These are phyloP conservation scores for Calophaca sinica DNA, from an alignment of 306 rosid genomes.

Conservation along the genomic window DNA sequence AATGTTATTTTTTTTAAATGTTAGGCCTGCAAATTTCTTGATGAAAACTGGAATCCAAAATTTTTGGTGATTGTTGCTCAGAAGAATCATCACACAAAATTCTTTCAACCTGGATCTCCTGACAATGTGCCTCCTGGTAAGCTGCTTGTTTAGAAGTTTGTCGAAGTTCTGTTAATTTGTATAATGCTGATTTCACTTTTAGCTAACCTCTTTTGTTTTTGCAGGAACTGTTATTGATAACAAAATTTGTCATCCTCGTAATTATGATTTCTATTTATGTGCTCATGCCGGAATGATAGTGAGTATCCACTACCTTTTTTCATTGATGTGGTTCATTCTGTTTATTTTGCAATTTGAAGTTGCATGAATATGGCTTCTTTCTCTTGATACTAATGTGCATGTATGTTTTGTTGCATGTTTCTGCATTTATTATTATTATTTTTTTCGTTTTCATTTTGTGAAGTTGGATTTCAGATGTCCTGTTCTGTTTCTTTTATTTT, in stretches of 20 bases:
- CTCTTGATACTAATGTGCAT: not conserved
- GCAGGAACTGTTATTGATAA: slow-evolving; percentile 93
- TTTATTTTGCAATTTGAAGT: not conserved
- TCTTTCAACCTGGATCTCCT: slow-evolving; percentile 74
- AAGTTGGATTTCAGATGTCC: not conserved
- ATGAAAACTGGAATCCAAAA: slow-evolving; percentile 85
- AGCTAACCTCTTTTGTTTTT: not conserved
- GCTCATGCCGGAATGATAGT: slow-evolving; percentile 99
- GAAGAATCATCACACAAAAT: slow-evolving; percentile 91
- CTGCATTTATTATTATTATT: too few species aligned
- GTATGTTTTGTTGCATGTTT: not conserved
- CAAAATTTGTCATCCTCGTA: slow-evolving; percentile 85
- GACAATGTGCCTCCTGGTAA: slow-evolving; percentile 94
- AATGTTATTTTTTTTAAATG: not conserved
- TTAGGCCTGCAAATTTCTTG: slow-evolving; percentile 88
- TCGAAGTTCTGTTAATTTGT: not conserved
- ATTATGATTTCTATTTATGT: slow-evolving; percentile 88
- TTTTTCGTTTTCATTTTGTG: not conserved
- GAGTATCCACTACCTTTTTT: slow-evolving; percentile 37
- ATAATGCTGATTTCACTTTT: not conserved
- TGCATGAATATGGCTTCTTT: not conserved
- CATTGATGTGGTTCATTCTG: not conserved
- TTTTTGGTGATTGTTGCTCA: slow-evolving; percentile 88
- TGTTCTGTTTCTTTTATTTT: not conserved
- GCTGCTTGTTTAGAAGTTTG: not conserved